Percentiles rank a stretch among this genome's conserved stretches.
These are phyloP conservation scores for Diaporthe capsici DNA, from an alignment of 2,329 filamentous ascomycete genomes.

Conservation along the genomic window DNA sequence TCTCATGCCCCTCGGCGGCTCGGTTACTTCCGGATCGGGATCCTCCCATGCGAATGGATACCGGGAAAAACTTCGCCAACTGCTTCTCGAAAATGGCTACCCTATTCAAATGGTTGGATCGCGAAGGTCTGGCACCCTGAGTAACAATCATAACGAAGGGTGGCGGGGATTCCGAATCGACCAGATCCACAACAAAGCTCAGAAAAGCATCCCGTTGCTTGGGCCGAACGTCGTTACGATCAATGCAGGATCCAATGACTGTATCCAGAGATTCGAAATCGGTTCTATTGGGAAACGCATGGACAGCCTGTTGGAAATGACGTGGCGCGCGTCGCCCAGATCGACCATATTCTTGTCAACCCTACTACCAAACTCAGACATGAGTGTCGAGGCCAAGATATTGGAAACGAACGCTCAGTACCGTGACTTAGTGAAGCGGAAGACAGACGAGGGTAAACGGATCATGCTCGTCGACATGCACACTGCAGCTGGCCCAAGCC, in stretches of 20 bases:
- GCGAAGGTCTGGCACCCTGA: not conserved
- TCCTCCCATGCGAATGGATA: constrained; percentile 2
- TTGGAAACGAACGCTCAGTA: not conserved
- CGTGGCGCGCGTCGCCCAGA: not conserved
- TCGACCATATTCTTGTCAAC: constrained; percentile 1
- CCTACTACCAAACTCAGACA: not conserved
- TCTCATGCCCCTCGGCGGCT: constrained; percentile 13
- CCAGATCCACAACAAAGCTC: constrained; percentile 12
- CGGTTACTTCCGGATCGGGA: constrained; percentile 1
- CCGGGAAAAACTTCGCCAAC: not conserved
- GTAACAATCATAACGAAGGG: not conserved
- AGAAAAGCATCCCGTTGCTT: not conserved
- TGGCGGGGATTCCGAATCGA: constrained; percentile 4
- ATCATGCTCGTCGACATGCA: constrained; percentile 1
- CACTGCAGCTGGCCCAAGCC: not conserved
- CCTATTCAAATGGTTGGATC: not conserved
- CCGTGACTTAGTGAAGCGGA: not conserved
- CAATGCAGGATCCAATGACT: constrained; percentile 5
- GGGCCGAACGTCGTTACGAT: not conserved
- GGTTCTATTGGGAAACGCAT: not conserved
- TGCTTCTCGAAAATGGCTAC: not conserved
- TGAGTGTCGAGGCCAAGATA: not conserved
- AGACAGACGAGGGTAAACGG: not conserved
- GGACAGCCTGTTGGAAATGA: not conserved
- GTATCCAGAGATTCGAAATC: not conserved